Conservation (phyloP, 2,329 filamentous ascomycete genomes). For the Trichoderma endophyticum region DNA sequence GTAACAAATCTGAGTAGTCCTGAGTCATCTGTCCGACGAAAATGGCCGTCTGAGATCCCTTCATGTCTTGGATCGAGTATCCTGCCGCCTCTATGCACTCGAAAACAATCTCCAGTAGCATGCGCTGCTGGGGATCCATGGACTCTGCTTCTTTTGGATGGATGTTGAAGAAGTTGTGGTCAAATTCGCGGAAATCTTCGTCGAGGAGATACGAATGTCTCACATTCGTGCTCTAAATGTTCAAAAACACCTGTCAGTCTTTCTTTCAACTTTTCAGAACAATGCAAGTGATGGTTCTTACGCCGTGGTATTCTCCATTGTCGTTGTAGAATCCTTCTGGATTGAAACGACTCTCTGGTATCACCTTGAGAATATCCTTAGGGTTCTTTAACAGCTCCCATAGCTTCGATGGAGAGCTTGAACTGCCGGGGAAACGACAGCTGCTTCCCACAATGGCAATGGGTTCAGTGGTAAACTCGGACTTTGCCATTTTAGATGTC, state of each 20-base stretch:
- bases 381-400: neutral
- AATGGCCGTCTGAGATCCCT: neutral
- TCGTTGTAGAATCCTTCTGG: neutral
- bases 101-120: neutral
- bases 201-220: neutral
- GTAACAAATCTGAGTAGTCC: neutral
- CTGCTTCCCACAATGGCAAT: neutral
- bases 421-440: neutral
- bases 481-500: neutral
- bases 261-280: neutral
- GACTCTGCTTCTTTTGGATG: neutral
- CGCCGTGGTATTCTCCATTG: neutral
- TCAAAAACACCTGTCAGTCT: neutral
- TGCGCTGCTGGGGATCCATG: neutral
- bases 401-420: neutral
- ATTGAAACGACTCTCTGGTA: neutral
- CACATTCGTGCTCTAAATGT: neutral
- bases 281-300: neutral
- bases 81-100: neutral
- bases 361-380: neutral
- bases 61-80: neutral
- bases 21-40: neutral
- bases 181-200: neutral
- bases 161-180: neutral
- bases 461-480: neutral